These are phyloP conservation scores for Fonsecaea pugnacius DNA, from an alignment of 2,329 filamentous ascomycete species.

Conservation along the genomic window DNA sequence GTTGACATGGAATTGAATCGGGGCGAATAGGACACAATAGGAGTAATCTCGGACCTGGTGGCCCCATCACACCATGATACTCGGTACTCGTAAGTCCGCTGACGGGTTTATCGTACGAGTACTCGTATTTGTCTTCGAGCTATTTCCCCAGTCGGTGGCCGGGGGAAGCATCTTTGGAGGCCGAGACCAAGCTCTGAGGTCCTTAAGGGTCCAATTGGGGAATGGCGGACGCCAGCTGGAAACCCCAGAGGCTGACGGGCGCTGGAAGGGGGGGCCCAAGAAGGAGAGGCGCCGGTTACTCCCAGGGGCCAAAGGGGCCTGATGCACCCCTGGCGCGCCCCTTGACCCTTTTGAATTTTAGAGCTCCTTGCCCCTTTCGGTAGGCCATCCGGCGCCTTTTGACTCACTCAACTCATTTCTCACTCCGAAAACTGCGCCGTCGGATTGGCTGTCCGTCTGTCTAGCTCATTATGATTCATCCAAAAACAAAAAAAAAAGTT, in stretches of 20 bases:
- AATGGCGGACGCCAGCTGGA: conserved; percentile 13
- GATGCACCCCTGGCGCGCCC: conserved; percentile 6
- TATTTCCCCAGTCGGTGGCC: background rate
- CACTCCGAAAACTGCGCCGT: conserved; percentile 10
- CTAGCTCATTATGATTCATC: conserved; percentile 8
- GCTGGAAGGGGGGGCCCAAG: background rate
- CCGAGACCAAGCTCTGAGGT: conserved; percentile 5
- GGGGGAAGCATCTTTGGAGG: conserved; percentile 5
- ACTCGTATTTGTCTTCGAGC: background rate
- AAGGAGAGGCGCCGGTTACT: background rate
- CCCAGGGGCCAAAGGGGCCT: background rate
- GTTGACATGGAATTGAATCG: background rate
- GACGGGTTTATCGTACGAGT: background rate
- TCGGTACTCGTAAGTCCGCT: conserved; percentile 3
- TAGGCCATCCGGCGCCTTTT: background rate
- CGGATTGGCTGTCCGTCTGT: conserved; percentile 8
- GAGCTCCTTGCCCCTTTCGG: conserved; percentile 10
- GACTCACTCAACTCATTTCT: conserved; percentile 3
- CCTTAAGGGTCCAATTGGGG: background rate
- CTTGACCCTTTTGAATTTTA: background rate
- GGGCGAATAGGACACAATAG: background rate
- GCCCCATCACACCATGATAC: no score
- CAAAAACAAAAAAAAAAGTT: conserved; percentile 16
- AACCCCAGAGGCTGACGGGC: conserved; percentile 1
- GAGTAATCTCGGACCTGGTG: background rate